Evolutionary conservation across 1,284 basidiomycete genomes (phyloP).

Genomic region (Heterobasidion parviporum): DNA sequence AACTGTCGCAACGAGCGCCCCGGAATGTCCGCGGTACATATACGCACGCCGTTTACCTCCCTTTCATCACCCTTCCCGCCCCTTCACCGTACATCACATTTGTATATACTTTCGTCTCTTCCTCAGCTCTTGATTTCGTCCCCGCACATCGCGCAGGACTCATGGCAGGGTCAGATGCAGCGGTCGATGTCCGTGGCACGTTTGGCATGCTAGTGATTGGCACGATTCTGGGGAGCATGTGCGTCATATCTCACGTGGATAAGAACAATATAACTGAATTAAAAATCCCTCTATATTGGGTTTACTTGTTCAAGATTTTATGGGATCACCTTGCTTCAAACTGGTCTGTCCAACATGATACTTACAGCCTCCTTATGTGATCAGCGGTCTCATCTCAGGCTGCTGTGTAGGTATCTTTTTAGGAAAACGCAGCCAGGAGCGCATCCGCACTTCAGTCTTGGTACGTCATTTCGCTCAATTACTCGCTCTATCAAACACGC

Average conservation of each 20-base stretch:
- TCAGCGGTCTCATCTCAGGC: background rate
- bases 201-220: background rate
- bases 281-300: background rate
- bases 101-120: background rate
- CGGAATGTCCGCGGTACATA: too few species aligned
- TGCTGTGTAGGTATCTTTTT: background rate
- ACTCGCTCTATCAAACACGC: too few species aligned
- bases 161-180: background rate
- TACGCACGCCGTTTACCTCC: too few species aligned
- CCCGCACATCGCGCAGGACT: too few species aligned
- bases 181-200: background rate
- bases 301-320: background rate
- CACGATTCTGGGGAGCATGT: slow-evolving; percentile 2
- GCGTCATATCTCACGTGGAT: background rate
- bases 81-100: background rate
- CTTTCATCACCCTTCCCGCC: too few species aligned
- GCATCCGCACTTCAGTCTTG: background rate
- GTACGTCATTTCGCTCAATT: background rate
- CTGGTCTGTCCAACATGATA: background rate
- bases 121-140: background rate
- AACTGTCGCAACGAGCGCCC: too few species aligned
- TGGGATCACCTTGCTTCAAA: slow-evolving; percentile 1
- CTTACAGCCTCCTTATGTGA: background rate
- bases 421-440: background rate
- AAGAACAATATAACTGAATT: background rate